phyloP scores from a whole-genome alignment of 441 rosid genomes.

The Adansonia rubrostipa region DNA sequence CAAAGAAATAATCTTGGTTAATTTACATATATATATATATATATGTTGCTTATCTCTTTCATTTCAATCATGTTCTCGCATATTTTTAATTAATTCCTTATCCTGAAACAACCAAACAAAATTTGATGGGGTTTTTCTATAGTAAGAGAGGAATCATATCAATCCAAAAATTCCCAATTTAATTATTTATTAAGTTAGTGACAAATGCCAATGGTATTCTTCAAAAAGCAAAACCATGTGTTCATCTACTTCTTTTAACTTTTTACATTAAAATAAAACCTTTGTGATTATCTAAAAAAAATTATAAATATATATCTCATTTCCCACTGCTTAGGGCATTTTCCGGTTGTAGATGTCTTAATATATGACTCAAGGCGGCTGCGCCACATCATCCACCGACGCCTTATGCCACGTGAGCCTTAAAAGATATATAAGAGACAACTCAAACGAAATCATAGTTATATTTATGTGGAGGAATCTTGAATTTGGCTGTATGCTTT shows the following conservation, averaged over 20 bases:
- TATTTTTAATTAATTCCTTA: slow-evolving; percentile 18
- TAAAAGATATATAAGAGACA: background rate
- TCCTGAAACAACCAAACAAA: slow-evolving; percentile 33
- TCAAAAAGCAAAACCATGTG: slow-evolving; percentile 37
- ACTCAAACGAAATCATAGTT: slow-evolving; percentile 10
- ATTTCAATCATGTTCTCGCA: background rate
- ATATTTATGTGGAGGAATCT: slow-evolving; percentile 30
- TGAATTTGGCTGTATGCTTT: slow-evolving; percentile 32
- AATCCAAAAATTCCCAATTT: background rate
- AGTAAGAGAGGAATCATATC: slow-evolving; percentile 1
- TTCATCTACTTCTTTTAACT: slow-evolving; percentile 20
- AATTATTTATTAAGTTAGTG: background rate
- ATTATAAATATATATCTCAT: background rate
- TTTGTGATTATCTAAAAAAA: background rate
- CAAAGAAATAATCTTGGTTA: background rate
- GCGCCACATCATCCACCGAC: slow-evolving; percentile 46
- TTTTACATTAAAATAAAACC: slow-evolving; percentile 16
- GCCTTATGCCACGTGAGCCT: slow-evolving; percentile 23
- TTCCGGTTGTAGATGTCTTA: slow-evolving; percentile 38
- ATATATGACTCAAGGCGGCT: slow-evolving; percentile 31
- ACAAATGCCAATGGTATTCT: background rate
- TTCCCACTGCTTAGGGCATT: slow-evolving; percentile 36
- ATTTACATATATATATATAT: too few relatives aligned
- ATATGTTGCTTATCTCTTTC: too few relatives aligned
- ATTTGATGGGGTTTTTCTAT: slow-evolving; percentile 15